These are phyloP conservation scores for Sarocladiaceae sp. DNA, from an alignment of 2,329 filamentous ascomycete species.

Conservation along the genomic window DNA sequence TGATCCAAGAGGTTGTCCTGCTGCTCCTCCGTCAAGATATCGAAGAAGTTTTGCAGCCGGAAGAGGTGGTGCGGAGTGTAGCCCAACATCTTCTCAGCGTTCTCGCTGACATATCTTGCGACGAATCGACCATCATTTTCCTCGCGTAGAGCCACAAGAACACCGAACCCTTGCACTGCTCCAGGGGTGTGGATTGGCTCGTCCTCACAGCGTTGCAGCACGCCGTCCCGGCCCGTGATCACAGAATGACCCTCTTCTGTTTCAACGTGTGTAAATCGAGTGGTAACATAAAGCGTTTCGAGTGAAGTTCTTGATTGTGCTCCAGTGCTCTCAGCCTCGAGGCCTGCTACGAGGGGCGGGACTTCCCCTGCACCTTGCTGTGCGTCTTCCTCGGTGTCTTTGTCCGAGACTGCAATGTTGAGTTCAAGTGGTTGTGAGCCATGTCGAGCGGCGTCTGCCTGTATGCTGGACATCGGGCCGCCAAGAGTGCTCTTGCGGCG, in stretches of 20 bases:
- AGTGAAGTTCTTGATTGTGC: not conserved
- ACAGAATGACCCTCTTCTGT: constrained; percentile 75
- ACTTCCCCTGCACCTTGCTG: constrained; percentile 2
- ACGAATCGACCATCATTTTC: constrained; percentile 60
- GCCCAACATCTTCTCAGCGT: constrained; percentile 67
- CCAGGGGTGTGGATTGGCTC: constrained; percentile 87
- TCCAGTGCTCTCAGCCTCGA: not conserved
- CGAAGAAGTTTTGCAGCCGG: constrained; percentile 66
- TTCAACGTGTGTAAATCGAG: constrained; percentile 71
- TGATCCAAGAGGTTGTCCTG: constrained; percentile 79
- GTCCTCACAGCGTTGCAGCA: constrained; percentile 77
- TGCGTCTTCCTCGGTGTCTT: constrained; percentile 22
- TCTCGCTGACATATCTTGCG: constrained; percentile 75
- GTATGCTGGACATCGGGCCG: constrained; percentile 38
- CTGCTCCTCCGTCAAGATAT: constrained; percentile 78
- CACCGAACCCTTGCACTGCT: constrained; percentile 73
- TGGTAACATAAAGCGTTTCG: constrained; percentile 51
- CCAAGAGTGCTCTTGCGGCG: constrained; percentile 29
- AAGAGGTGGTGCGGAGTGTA: constrained; percentile 75
- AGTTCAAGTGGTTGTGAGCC: constrained; percentile 28
- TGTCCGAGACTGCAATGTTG: constrained; percentile 24
- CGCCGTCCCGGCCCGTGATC: constrained; percentile 70
- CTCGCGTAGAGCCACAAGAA: constrained; percentile 68
- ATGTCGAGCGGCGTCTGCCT: constrained; percentile 36
- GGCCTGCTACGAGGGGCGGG: not conserved